These are phyloP conservation scores for Gautieria morchelliformis DNA, from an alignment of 768 basidiomycete genomes.

Conservation along the genomic window DNA sequence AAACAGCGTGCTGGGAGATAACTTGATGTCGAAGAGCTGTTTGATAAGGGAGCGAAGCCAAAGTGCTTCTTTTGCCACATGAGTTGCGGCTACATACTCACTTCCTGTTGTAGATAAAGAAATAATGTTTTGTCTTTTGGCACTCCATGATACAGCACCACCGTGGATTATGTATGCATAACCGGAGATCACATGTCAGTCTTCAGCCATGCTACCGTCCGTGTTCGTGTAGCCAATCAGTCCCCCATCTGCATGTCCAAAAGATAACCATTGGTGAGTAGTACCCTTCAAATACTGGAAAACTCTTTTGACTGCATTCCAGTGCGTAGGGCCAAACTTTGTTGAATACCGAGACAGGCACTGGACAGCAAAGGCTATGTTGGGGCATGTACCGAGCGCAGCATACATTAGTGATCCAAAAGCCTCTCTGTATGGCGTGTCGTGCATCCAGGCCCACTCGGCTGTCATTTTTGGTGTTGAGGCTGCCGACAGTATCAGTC, in stretches of 20 bases:
- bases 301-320: conserved; percentile 6
- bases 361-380: conserved; percentile 4
- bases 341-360: conserved; percentile 8
- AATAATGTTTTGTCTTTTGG: conserved; percentile 14
- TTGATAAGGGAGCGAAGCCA: conserved; percentile 17
- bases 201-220: conserved; percentile 21
- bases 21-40: conserved; percentile 7
- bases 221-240: conserved; percentile 14
- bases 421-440: too few relatives aligned
- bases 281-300: conserved; percentile 9
- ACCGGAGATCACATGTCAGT: too few relatives aligned
- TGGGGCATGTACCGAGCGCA: too few relatives aligned
- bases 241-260: too few relatives aligned
- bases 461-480: too few relatives aligned
- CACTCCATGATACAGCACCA: too few relatives aligned
- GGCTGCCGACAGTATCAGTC: background rate
- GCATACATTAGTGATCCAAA: too few relatives aligned
- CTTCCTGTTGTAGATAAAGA: conserved; percentile 32
- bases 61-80: conserved; percentile 19
- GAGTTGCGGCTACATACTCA: conserved; percentile 33
- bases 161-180: too few relatives aligned
- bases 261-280: background rate
- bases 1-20: conserved; percentile 8
- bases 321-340: conserved; percentile 7
- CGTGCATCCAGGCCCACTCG: too few relatives aligned